phyloP scores from a whole-genome alignment of 495 filamentous ascomycete genomes.

The Trichoderma orchidacearum region DNA sequence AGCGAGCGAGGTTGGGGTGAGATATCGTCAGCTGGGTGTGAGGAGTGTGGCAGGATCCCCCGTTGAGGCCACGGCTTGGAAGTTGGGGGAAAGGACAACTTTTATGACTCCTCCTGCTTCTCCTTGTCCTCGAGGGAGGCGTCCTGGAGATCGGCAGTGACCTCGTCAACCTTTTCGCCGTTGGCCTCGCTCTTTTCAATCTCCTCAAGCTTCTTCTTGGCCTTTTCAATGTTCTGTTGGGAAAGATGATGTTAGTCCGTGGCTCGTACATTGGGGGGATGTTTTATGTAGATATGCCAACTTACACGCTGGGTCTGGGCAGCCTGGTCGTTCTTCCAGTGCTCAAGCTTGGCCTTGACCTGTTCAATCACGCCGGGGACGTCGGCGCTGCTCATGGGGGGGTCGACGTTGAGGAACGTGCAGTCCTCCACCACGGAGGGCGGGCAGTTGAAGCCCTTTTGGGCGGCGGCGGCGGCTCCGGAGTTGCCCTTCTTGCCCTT shows the following conservation, averaged over 20 bases:
- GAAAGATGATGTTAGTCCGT: constrained; percentile 33
- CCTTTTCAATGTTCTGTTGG: constrained; percentile 67
- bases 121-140: constrained; percentile 56
- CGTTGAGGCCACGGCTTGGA: too few relatives aligned
- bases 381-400: constrained; percentile 72
- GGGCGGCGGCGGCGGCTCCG: constrained; percentile 22
- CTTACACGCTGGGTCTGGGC: constrained; percentile 83
- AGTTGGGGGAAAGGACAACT: too few relatives aligned
- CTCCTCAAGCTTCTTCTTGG: constrained; percentile 48
- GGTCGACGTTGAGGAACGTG: constrained; percentile 64
- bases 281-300: constrained; percentile 8
- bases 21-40: too few relatives aligned
- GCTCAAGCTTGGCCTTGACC: constrained; percentile 78
- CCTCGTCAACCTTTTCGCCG: constrained; percentile 25
- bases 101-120: constrained; percentile 30
- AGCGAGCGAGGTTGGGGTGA: too few relatives aligned
- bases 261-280: constrained; percentile 6
- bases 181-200: constrained; percentile 42
- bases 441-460: constrained; percentile 70
- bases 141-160: constrained; percentile 49
- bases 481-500: constrained; percentile 54
- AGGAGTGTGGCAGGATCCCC: background rate
- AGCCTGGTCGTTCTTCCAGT: constrained; percentile 86
- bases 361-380: constrained; percentile 70
- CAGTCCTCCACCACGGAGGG: constrained; percentile 86